Base-by-base conservation (phyloP, 441 rosid species). In the Gossypium trilobum region DNA sequence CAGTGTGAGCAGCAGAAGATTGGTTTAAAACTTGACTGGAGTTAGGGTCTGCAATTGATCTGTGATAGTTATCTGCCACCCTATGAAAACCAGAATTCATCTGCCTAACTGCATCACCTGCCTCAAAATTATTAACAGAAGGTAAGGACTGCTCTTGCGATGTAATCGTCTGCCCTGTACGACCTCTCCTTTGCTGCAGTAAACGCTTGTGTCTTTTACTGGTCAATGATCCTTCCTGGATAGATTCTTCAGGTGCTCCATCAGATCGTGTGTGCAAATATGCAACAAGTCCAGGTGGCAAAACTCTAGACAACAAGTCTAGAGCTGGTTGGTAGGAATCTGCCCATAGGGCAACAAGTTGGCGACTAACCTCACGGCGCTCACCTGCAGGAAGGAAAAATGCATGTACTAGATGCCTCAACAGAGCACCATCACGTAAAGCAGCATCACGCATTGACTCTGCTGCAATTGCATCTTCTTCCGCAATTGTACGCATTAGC, bases 391-490 rank as follows among this genome's bases (percentile, higher is more conserved):
- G 88, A 83, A 91, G 88, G 71, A 85, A 89, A 83, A 90, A 96
- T 13, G 97, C 97, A 83, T 93, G 91, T 80, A 90, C 84, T 72
- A 96, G 84, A 85, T 96, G 99, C 91, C 99, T 91, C 80, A 91
- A 77, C 83, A 96, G 79, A 79, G 99, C 98, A 78, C 97, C 99
- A 82, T 96, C 99, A 4, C 99, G 97, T 78, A 93, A 81, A 77
- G 99, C 97, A 85, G 98, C 97, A 82, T 93, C 97, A 31, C 99
- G 95, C 99, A 96, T 96, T 52, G 96, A 91, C 84, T 96, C 99
- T 39, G 99, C 98, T 20, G 99, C 99, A 84, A 96, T 91, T 75
- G 99, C 99, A 87, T 96, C 99, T 84, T 96, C 99, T 82, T 96
- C 99, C 29, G 99, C 99, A 80, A 96, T 96, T 20, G 99, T 88